Conservation (phyloP, 2,329 filamentous ascomycete species). For the Hypoxylon sp. region DNA sequence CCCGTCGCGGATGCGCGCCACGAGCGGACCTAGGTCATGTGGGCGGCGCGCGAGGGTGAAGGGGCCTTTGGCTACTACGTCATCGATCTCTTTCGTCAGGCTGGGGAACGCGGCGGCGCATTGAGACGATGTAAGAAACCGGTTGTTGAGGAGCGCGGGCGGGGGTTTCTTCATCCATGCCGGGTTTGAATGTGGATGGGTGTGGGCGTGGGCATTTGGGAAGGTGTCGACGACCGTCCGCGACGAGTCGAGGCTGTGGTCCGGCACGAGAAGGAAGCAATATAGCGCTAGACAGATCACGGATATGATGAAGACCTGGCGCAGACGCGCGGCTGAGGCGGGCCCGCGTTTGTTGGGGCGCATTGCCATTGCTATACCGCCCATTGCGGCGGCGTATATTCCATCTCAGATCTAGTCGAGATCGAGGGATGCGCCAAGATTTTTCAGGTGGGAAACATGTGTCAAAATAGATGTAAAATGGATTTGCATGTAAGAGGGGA, state of each 20-base stretch:
- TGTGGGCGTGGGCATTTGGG: conserved; percentile 21
- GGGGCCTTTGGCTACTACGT: conserved; percentile 60
- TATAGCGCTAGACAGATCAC: conserved; percentile 52
- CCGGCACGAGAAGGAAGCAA: conserved; percentile 49
- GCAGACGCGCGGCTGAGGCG: conserved; percentile 44
- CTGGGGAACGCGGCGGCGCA: conserved; percentile 64
- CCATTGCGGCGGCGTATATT: conserved; percentile 15
- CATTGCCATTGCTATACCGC: conserved; percentile 26
- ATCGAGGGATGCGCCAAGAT: background rate
- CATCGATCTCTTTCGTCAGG: conserved; percentile 63
- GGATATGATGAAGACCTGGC: conserved; percentile 49
- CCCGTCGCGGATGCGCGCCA: conserved; percentile 61
- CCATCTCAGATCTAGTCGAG: conserved; percentile 29
- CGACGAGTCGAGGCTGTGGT: conserved; percentile 44
- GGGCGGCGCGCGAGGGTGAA: conserved; percentile 58
- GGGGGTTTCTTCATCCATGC: conserved; percentile 24
- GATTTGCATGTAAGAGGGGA: background rate
- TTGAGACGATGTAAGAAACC: conserved; percentile 60
- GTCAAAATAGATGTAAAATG: conserved; percentile 1
- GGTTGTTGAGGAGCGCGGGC: conserved; percentile 53
- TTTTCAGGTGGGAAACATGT: conserved; percentile 6
- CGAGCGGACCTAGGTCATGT: conserved; percentile 59
- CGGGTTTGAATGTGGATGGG: conserved; percentile 8
- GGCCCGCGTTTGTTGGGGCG: conserved; percentile 35
- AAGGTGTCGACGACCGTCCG: conserved; percentile 33